Evolutionary conservation across 257 asterid species (phyloP), one percentile per base, ranked within the genome.

Genomic region (Cinchona pubescens): DNA sequence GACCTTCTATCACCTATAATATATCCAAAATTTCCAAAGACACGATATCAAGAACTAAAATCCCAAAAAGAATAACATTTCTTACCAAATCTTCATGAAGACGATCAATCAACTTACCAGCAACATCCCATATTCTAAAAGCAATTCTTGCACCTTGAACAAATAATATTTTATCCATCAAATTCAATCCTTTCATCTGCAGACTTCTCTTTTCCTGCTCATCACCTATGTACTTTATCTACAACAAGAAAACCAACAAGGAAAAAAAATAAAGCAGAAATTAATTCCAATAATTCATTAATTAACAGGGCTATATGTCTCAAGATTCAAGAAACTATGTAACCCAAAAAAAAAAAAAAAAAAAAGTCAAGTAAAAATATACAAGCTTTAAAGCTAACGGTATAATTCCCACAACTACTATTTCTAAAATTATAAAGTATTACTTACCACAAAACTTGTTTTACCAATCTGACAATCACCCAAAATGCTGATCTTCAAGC

Each of bases 391-490:
- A n/a, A n/a, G n/a, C n/a, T n/a, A n/a, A n/a, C n/a, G n/a, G n/a
- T n/a, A n/a, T n/a, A n/a, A n/a, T n/a, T n/a, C n/a, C n/a, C n/a
- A n/a, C n/a, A n/a, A n/a, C n/a, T n/a, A n/a, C n/a, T n/a, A n/a
- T n/a, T n/a, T n/a, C n/a, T 15, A 34, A 67, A 72, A 3, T 21
- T 0, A 30, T 5, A 15, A 45, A 10, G 25, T 3, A 29, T 45
- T 29, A 9, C 83, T 78, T 61, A 93, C 98, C 91, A 87, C 86
- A 78, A 94, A 94, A 79, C 90, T 90, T 35, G 98, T 94, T 81
- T 94, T 94, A 18, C 97, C 98, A 82, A 87, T 94, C 87, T 87
- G 90, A 81, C 92, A 91, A 88, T 94, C 98, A 37, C 98, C 98
- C 82, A 94, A 83, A 25, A 91, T 51, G 56, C 94, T 89, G 81